Evolutionary conservation across 2,329 filamentous ascomycete genomes (phyloP).

Genomic region (Colletotrichum aenigma): DNA sequence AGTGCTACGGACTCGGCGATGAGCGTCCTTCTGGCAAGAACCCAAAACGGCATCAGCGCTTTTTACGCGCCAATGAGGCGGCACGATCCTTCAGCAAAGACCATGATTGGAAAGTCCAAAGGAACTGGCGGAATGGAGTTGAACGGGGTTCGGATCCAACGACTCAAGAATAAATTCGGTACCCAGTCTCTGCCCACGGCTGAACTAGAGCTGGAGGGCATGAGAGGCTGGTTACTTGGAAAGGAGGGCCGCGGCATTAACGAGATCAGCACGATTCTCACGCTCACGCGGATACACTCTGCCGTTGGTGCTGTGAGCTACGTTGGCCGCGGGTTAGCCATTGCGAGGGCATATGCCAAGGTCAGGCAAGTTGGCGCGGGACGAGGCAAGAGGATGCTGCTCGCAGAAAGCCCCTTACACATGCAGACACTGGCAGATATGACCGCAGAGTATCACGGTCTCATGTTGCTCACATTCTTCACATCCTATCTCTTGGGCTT

Average conservation of each 20-base stretch:
- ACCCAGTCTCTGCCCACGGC: conserved; percentile 74
- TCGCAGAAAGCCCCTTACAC: conserved; percentile 60
- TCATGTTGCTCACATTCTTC: conserved; percentile 61
- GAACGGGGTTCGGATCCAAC: conserved; percentile 71
- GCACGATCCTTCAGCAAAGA: conserved; percentile 27
- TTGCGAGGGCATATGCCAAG: conserved; percentile 61
- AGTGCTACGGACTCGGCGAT: conserved; percentile 70
- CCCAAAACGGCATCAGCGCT: conserved; percentile 56
- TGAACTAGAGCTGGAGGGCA: conserved; percentile 68
- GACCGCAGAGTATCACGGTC: conserved; percentile 58
- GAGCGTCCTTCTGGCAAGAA: conserved; percentile 68
- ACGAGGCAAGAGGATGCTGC: conserved; percentile 36
- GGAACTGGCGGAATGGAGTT: conserved; percentile 43
- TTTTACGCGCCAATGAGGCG: conserved; percentile 67
- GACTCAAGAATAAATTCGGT: conserved; percentile 75
- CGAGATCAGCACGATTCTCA: conserved; percentile 72
- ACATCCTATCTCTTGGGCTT: conserved; percentile 58
- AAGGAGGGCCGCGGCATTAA: conserved; percentile 68
- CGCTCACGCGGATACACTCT: conserved; percentile 67
- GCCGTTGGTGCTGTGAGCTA: conserved; percentile 56
- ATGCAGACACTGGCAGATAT: conserved; percentile 62
- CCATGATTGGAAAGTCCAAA: conserved; percentile 23
- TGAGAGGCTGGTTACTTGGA: conserved; percentile 71
- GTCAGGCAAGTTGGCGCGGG: conserved; percentile 55
- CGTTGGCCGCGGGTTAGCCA: conserved; percentile 59